Evolutionary conservation across 2,329 filamentous ascomycete genomes (phyloP).

Genomic region (Pseudopyricularia javanii): DNA sequence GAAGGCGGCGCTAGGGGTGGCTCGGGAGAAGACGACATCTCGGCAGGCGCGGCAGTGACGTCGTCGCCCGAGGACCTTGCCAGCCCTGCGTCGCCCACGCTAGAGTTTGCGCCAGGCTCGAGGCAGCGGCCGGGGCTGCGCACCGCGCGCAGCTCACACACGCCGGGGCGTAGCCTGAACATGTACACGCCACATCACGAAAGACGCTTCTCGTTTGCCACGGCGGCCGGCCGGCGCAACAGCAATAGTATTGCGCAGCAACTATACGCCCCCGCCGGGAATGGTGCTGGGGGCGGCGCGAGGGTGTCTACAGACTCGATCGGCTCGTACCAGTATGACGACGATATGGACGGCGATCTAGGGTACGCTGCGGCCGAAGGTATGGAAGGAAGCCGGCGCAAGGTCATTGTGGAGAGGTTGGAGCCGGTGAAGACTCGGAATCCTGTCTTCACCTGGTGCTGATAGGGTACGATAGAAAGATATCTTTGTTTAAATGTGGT

Average conservation of each 20-base stretch:
- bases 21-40: conserved; percentile 7
- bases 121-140: conserved; percentile 9
- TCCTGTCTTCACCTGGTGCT: conserved; percentile 97
- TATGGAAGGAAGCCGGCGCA: conserved; percentile 80
- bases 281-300: conserved; percentile 9
- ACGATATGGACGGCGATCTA: conserved; percentile 74
- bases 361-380: conserved; percentile 91
- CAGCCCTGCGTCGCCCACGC: neutral
- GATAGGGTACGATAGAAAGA: conserved; percentile 11
- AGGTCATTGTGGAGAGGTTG: conserved; percentile 91
- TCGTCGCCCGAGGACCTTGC: conserved; percentile 2
- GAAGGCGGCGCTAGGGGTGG: neutral
- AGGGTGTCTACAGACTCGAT: conserved; percentile 9
- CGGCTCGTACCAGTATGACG: conserved; percentile 38
- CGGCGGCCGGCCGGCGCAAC: conserved; percentile 30
- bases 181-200: conserved; percentile 34
- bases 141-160: conserved; percentile 25
- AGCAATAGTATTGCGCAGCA: conserved; percentile 40
- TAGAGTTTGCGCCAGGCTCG: neutral
- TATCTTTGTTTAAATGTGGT: neutral
- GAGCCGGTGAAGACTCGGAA: conserved; percentile 94
- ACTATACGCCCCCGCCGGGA: conserved; percentile 25
- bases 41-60: neutral
- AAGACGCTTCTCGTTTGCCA: conserved; percentile 41
- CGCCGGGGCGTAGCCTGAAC: conserved; percentile 24